These are phyloP conservation scores for Gaeumannomyces sp. DNA, from an alignment of 2,329 filamentous ascomycete genomes.

Conservation along the genomic window DNA sequence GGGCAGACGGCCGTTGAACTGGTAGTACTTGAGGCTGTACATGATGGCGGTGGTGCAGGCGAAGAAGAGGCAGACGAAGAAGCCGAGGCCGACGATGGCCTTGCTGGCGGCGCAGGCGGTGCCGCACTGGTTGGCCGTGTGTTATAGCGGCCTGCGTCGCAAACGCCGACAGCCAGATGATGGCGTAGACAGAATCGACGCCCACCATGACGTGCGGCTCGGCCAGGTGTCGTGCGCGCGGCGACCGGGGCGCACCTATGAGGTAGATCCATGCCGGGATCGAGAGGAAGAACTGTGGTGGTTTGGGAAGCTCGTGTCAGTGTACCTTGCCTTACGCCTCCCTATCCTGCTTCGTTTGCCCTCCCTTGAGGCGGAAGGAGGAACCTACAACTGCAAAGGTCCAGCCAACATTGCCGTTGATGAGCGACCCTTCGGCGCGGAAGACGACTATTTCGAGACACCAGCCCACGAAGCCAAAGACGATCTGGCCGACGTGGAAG, in stretches of 20 bases:
- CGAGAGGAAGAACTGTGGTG: conserved; percentile 54
- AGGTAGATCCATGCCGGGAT: conserved; percentile 60
- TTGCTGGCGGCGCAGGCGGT: conserved; percentile 55
- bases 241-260: conserved; percentile 57
- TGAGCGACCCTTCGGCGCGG: conserved; percentile 36
- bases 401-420: conserved; percentile 57
- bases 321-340: not conserved
- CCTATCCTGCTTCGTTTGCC: not conserved
- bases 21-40: conserved; percentile 56
- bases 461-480: conserved; percentile 50
- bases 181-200: conserved; percentile 49
- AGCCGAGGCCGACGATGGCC: conserved; percentile 54
- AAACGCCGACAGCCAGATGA: conserved; percentile 63
- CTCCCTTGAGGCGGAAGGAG: not conserved
- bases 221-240: conserved; percentile 54
- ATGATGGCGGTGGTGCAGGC: conserved; percentile 45
- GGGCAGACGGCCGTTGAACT: conserved; percentile 54
- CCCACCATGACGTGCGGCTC: conserved; percentile 55
- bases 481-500: conserved; percentile 49
- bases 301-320: not conserved
- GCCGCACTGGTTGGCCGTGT: conserved; percentile 47
- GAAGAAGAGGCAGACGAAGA: conserved; percentile 58
- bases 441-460: conserved; percentile 56
- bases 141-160: conserved; percentile 61
- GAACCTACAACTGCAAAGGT: conserved; percentile 55